Percentiles rank a stretch among this genome's conserved stretches.
Evolutionary conservation across 208 protist genomes (phyloP).

Genomic region (Wallacemonas rigidus): DNA sequence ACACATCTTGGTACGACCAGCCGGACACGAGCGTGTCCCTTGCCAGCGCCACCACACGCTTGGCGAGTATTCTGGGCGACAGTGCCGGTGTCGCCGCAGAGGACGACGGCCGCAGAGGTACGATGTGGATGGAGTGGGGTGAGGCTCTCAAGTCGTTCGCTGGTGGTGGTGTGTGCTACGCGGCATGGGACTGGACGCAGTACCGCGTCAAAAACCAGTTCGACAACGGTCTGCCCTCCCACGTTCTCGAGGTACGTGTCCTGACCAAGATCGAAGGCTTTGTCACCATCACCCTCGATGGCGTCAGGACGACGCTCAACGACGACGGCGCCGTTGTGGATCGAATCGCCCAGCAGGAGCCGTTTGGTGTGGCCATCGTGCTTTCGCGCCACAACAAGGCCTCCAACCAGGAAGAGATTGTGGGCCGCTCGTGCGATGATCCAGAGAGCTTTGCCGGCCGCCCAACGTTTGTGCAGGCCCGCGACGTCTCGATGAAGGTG

Average conservation of each 20-base stretch:
- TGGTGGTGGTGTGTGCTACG: constrained; percentile 72
- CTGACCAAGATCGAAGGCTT: constrained; percentile 34
- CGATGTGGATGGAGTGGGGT: constrained; percentile 80
- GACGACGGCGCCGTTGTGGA: constrained; percentile 25
- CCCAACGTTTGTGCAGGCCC: constrained; percentile 35
- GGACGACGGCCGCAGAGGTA: constrained; percentile 28
- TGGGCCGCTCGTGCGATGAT: constrained; percentile 40
- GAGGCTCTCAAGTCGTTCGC: constrained; percentile 69
- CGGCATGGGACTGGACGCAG: constrained; percentile 36
- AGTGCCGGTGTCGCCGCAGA: constrained; percentile 6
- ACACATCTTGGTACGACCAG: constrained; percentile 54
- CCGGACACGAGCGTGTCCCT: constrained; percentile 41
- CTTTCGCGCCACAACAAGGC: constrained; percentile 24
- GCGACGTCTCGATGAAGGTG: constrained; percentile 46
- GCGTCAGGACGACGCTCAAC: constrained; percentile 30
- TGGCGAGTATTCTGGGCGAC: background rate
- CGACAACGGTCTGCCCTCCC: constrained; percentile 23
- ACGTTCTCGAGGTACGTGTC: constrained; percentile 49
- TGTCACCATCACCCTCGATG: constrained; percentile 40
- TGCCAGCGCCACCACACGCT: background rate
- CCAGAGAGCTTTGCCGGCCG: constrained; percentile 29
- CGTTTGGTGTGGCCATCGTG: constrained; percentile 27
- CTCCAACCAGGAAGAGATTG: constrained; percentile 25
- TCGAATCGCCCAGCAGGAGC: background rate
- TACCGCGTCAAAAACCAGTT: constrained; percentile 55